Base-by-base conservation (phyloP, 1,284 basidiomycete species). In the Cutaneotrichosporon dermatis region DNA sequence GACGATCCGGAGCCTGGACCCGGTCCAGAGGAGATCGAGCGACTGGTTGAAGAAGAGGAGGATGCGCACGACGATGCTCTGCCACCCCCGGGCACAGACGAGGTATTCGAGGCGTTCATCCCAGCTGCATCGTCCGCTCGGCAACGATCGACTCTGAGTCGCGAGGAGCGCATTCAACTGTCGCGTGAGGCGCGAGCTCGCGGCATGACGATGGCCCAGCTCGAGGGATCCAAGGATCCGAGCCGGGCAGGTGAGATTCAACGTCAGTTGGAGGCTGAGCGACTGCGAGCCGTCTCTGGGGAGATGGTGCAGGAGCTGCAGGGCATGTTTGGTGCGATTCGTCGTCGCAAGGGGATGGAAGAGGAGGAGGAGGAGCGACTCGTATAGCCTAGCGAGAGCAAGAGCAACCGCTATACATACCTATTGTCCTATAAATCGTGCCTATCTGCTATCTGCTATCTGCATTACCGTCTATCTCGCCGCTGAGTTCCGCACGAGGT, bases 261-360 rank as follows among this genome's bases (percentile, higher is more conserved):
- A 36, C 55, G 51, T 12, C 55, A 53, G 54, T 36, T 25, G 43
- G 45, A 57, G 33, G 51, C 33, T 50, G 57, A 56, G 55, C 53
- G 50, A n/a, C 51, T 51, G 53, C 61, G 52, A 34, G 51, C 51
- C 0, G 67, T 66, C 10, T 39, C 35, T 10, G 68, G 68, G 4
- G 52, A 66, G 55, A 68, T 76, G 35, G 67, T 76, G 13, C 64
- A 66, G 44, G 75, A 76, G 66, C 61, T 76, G 34, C 63, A 66
- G 55, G 67, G 71, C 12, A 67, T 76, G 54, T 74, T 76, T 44
- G 74, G 68, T 15, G 58, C 68, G 16, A 75, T 76, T 35, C 59
- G 73, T 61, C 51, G 55, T 35, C 60, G 67, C 36, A 76, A 72
- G 57, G 67, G 62, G 16, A 59, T 62, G 57, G 44, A 36, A 10